These are phyloP conservation scores for Blumeriella jaapii DNA, from an alignment of 2,329 filamentous ascomycete genomes.

Conservation along the genomic window DNA sequence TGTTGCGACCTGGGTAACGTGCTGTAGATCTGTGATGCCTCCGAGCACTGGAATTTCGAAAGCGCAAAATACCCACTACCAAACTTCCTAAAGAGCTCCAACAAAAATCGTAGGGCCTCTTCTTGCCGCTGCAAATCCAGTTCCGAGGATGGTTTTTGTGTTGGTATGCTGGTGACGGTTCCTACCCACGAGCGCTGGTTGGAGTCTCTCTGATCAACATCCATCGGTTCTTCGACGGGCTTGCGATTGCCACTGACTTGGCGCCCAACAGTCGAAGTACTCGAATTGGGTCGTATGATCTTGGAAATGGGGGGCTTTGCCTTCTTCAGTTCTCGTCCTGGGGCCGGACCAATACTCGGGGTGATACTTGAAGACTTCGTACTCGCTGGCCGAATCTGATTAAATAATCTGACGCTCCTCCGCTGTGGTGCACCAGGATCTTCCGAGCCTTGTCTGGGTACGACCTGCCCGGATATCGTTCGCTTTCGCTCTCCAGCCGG, in stretches of 20 bases:
- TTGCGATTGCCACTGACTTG: conserved; percentile 89
- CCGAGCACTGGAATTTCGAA: conserved; percentile 65
- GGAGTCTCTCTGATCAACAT: conserved; percentile 56
- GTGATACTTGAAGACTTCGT: conserved; percentile 35
- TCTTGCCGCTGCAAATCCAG: conserved; percentile 53
- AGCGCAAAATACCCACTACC: conserved; percentile 70
- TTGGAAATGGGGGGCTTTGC: conserved; percentile 61
- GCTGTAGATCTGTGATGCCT: conserved; percentile 64
- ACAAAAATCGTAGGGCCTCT: conserved; percentile 63
- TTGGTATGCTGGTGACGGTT: conserved; percentile 20
- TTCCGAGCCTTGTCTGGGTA: conserved; percentile 40
- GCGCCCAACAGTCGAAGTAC: conserved; percentile 63
- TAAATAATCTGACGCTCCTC: conserved; percentile 63
- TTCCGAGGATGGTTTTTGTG: conserved; percentile 25
- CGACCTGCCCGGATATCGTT: conserved; percentile 77
- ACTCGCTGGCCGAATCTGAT: conserved; percentile 51
- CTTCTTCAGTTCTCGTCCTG: conserved; percentile 70
- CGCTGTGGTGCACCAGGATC: conserved; percentile 54
- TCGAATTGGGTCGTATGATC: conserved; percentile 54
- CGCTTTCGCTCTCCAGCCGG: conserved; percentile 61
- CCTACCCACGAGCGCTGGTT: conserved; percentile 21
- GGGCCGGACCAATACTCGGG: conserved; percentile 44
- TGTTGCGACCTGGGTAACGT: conserved; percentile 63
- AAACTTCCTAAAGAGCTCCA: conserved; percentile 74
- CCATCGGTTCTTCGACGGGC: conserved; percentile 55